Percentiles rank a stretch among this genome's conserved stretches.
phyloP scores from a whole-genome alignment of 225 moss, liverwort and hornwort species.

The Marchantia paleacea region DNA sequence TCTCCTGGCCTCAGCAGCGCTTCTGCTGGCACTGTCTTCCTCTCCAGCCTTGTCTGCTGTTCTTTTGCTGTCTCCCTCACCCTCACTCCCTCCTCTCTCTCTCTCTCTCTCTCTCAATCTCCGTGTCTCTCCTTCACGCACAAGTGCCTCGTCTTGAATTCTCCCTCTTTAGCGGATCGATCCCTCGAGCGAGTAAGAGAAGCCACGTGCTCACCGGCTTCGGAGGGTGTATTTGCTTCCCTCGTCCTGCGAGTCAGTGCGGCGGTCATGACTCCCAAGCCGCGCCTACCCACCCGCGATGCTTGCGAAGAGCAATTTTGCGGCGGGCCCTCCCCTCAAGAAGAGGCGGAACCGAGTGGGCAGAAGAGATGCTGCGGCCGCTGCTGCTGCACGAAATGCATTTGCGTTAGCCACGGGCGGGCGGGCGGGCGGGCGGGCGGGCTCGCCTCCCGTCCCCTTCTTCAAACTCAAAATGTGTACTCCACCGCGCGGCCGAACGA shows the following conservation, averaged over 20 bases:
- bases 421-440: not conserved
- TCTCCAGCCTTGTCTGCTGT: not conserved
- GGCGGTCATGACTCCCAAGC: conserved; percentile 5
- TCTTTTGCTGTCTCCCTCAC: not conserved
- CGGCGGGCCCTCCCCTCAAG: conserved; percentile 1
- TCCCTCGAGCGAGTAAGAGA: not conserved
- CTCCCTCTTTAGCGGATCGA: not conserved
- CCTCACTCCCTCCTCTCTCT: not conserved
- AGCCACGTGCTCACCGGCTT: not conserved
- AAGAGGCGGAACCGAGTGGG: not conserved
- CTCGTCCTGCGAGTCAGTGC: conserved; percentile 1
- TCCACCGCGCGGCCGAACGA: not conserved
- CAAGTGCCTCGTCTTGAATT: not conserved
- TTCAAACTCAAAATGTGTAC: too few species aligned
- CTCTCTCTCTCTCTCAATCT: not conserved
- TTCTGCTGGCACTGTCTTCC: not conserved
- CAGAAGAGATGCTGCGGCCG: too few species aligned
- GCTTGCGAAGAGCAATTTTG: not conserved
- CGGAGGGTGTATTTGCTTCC: not conserved
- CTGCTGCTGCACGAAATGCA: not conserved
- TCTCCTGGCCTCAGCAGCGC: not conserved
- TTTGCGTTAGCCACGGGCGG: not conserved
- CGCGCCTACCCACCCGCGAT: conserved; percentile 16
- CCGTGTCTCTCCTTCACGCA: not conserved
- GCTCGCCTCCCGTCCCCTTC: too few species aligned